Evolutionary conservation across 371 early-diverging fungal species (phyloP).

Genomic region (Circinella umbellata): DNA sequence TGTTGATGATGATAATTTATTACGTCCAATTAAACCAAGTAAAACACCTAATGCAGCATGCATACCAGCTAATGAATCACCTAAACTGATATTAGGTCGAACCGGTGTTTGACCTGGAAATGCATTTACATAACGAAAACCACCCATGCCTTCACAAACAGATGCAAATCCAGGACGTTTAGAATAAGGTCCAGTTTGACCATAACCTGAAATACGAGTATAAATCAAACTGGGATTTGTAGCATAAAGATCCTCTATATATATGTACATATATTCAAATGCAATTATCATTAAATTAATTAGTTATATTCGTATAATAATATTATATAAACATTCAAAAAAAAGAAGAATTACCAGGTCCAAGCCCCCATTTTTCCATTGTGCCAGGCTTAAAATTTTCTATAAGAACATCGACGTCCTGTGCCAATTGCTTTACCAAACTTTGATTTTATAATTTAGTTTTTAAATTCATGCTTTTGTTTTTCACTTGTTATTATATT

Average conservation of each 20-base stretch:
- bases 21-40: slow-evolving; percentile 45
- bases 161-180: slow-evolving; percentile 60
- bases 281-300: too few relatives aligned
- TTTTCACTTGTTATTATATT: neutral
- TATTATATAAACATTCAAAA: neutral
- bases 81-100: slow-evolving; percentile 59
- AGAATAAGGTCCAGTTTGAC: slow-evolving; percentile 62
- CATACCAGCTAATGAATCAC: slow-evolving; percentile 62
- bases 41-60: slow-evolving; percentile 58
- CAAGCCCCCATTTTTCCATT: slow-evolving; percentile 68
- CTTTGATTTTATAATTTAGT: slow-evolving; percentile 21
- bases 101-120: slow-evolving; percentile 55
- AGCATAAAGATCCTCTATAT: slow-evolving; percentile 45
- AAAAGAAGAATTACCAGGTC: slow-evolving; percentile 41
- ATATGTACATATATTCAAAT: neutral
- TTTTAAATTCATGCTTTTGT: neutral
- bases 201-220: slow-evolving; percentile 61
- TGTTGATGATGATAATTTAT: slow-evolving; percentile 25
- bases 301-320: too few relatives aligned
- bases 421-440: slow-evolving; percentile 48
- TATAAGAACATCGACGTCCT: slow-evolving; percentile 56
- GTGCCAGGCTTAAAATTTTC: slow-evolving; percentile 66
- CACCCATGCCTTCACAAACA: slow-evolving; percentile 65
- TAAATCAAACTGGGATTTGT: slow-evolving; percentile 52
- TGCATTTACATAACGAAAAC: slow-evolving; percentile 58